phyloP scores from a whole-genome alignment of 352 stramenopile genomes.

The Phytophthora meadii region DNA sequence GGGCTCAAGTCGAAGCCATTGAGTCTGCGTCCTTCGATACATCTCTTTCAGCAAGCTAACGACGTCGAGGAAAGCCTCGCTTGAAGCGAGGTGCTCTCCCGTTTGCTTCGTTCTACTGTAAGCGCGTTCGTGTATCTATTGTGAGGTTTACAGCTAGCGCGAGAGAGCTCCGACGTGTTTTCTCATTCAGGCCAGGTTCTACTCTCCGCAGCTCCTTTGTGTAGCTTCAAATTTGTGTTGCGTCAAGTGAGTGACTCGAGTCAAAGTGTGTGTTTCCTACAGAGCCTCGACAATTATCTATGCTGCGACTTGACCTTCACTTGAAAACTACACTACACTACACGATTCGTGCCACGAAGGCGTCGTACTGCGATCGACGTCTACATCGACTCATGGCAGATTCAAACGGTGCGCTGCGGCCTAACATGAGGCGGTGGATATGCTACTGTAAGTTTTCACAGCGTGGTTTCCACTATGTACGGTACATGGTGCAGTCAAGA shows the following conservation, averaged over 20 bases:
- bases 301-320: slow-evolving; percentile 26
- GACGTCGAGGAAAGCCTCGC: not conserved
- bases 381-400: not conserved
- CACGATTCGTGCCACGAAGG: too few relatives aligned
- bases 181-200: slow-evolving; percentile 2
- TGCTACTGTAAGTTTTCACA: not conserved
- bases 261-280: slow-evolving; percentile 10
- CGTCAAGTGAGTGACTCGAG: not conserved
- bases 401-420: not conserved
- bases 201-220: slow-evolving; percentile 5
- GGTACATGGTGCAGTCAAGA: too few relatives aligned
- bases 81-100: not conserved
- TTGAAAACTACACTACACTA: not conserved
- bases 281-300: slow-evolving; percentile 11
- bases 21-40: not conserved
- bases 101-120: too few relatives aligned
- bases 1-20: too few relatives aligned
- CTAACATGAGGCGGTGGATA: not conserved
- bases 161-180: slow-evolving; percentile 8
- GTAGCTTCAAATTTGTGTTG: not conserved
- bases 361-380: too few relatives aligned
- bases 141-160: not conserved
- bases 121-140: too few relatives aligned
- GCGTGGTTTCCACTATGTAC: too few relatives aligned
- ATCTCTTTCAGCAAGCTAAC: slow-evolving; percentile 11